phyloP scores from a whole-genome alignment of 805 yeast species.

The Yamadazyma kitorensis region DNA sequence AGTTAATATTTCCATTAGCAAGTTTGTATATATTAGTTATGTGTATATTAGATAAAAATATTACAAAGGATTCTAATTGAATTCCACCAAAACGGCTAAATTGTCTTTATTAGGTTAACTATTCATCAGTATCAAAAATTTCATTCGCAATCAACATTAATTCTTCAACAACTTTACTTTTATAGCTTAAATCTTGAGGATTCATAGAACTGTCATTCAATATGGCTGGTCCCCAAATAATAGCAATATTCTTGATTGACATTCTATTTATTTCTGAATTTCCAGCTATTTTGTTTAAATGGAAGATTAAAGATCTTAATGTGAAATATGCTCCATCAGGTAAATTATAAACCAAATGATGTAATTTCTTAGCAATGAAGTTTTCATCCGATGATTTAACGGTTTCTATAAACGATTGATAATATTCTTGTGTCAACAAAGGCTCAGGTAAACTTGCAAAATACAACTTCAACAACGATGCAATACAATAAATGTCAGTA shows the following conservation, averaged over 20 bases:
- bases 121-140: slow-evolving; percentile 50
- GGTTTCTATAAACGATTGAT: slow-evolving; percentile 62
- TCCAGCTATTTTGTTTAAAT: slow-evolving; percentile 69
- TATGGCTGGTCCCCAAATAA: slow-evolving; percentile 93
- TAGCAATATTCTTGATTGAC: slow-evolving; percentile 77
- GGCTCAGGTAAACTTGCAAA: slow-evolving; percentile 88
- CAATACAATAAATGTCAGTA: slow-evolving; percentile 84
- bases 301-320: slow-evolving; percentile 78
- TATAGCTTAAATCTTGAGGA: slow-evolving; percentile 70
- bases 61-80: no score
- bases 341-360: slow-evolving; percentile 80
- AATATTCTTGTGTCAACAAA: slow-evolving; percentile 62
- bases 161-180: slow-evolving; percentile 79
- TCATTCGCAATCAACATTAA: slow-evolving; percentile 80
- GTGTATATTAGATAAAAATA: no score
- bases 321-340: slow-evolving; percentile 97
- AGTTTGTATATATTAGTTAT: no score
- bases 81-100: no score
- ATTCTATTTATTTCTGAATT: slow-evolving; percentile 68
- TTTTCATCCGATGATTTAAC: slow-evolving; percentile 49
- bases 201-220: slow-evolving; percentile 64
- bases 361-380: slow-evolving; percentile 68
- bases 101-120: no score
- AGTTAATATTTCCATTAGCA: no score
- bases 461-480: slow-evolving; percentile 79